Base-by-base conservation (phyloP, 169 alveolate species). In the Fabrea salina region DNA sequence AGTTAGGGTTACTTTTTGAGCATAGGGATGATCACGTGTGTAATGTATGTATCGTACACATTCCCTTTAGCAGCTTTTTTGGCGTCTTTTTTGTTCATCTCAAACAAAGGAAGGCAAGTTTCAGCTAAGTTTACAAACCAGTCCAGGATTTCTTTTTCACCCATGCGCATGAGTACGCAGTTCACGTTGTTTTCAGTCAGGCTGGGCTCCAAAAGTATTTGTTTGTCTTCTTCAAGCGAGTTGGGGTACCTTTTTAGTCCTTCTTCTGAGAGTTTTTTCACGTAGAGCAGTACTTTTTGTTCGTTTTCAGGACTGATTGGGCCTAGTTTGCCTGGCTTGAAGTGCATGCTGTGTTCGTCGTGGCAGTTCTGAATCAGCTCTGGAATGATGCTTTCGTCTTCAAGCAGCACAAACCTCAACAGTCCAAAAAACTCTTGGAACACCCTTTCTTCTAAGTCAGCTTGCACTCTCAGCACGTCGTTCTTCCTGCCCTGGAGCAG, bases 71-170 rank as follows among this genome's bases (percentile, higher is more conserved):
- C 54, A 19, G 39, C 75, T 33, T 70, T 70, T 32, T 70, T 70
- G 11, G 49, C 25, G 7, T 70, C 79, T 32, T 70, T 70, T 25
- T 22, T 0, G 25, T 22, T 25, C 16, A 16, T 1, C 2, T 74
- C 81, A 27, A 74, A 53, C 43, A 74, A 16, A n/a, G n/a, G 19
- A 6, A 74, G n/a, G n/a, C 32, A 32, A 16, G 1, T 25, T 1
- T 54, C 57, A 53, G 44, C 1, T 13, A 74, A 51, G 16, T 74
- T 50, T 16, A n/a, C 16, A 32, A 13, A 74, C 30, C n/a, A 74
- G 16, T 74, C 39, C 22, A 74, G 39, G 44, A 85, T 80, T 59
- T 75, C 83, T 54, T 85, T 85, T 71, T 85, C 91, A 35, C 87
- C 91, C 35, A 44, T 47, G n/a, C 87, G 64, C 4, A 85, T 39